Conservation (phyloP, 2,329 filamentous ascomycete genomes). For the Nemania sp. region DNA sequence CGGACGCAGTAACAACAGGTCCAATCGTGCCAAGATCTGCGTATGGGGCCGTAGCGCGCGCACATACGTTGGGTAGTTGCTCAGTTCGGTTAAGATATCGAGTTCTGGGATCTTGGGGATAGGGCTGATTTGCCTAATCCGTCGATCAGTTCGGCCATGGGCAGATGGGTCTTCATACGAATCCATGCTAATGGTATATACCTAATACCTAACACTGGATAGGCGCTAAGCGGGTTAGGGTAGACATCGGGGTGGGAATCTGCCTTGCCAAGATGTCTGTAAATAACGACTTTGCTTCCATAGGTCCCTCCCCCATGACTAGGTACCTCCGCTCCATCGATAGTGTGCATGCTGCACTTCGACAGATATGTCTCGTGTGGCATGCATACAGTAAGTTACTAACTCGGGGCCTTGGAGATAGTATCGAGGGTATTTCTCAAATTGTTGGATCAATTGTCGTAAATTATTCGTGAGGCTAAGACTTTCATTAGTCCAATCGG, state of each 20-base stretch:
- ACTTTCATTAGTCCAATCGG: conserved; percentile 5
- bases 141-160: no score
- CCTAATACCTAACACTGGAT: background rate
- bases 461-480: conserved; percentile 1
- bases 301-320: conserved; percentile 8
- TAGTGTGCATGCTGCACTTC: conserved; percentile 17
- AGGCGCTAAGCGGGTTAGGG: conserved; percentile 21
- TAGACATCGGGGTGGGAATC: conserved; percentile 15
- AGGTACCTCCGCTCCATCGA: conserved; percentile 6
- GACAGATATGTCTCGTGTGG: conserved; percentile 14
- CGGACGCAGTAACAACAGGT: no score
- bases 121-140: conserved; percentile 12
- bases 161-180: conserved; percentile 9
- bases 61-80: background rate
- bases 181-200: conserved; percentile 18
- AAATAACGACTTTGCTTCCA: conserved; percentile 15
- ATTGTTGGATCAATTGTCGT: conserved; percentile 1
- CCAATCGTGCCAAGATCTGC: conserved; percentile 9
- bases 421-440: conserved; percentile 14
- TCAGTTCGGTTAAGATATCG: conserved; percentile 9
- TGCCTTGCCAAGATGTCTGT: conserved; percentile 24
- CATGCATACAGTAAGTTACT: conserved; percentile 20
- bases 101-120: conserved; percentile 1
- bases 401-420: conserved; percentile 2
- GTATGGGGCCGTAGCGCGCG: conserved; percentile 1